These are phyloP conservation scores for Oenanthe sinensis DNA, from an alignment of 129 eudicot species.

Conservation along the genomic window DNA sequence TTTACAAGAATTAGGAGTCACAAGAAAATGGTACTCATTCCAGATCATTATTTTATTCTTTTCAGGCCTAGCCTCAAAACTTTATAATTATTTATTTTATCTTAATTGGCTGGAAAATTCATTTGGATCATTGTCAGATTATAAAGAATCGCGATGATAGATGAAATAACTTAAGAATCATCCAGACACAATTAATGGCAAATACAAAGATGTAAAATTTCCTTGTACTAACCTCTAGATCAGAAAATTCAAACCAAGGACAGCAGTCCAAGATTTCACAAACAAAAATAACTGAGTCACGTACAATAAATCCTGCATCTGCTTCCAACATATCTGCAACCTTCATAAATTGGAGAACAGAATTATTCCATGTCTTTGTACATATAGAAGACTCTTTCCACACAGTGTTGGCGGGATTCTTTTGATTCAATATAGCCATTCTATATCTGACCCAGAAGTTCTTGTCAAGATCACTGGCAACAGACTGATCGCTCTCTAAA, in stretches of 20 bases:
- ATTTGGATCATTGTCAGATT: not conserved
- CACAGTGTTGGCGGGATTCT: slow-evolving; percentile 79
- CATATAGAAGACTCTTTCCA: slow-evolving; percentile 99
- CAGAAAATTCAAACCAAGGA: slow-evolving; percentile 97
- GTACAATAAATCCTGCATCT: slow-evolving; percentile 90
- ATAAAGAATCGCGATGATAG: not conserved
- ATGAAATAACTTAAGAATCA: not conserved
- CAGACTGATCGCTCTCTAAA: slow-evolving; percentile 92
- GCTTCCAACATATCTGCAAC: slow-evolving; percentile 93
- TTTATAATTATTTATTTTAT: not conserved
- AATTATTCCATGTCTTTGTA: slow-evolving; percentile 97
- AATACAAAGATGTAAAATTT: not conserved
- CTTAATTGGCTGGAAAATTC: not conserved
- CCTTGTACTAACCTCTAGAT: slow-evolving; percentile 68
- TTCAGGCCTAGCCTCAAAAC: not conserved
- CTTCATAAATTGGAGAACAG: slow-evolving; percentile 98
- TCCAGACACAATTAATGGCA: not conserved
- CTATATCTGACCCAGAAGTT: slow-evolving; percentile 97
- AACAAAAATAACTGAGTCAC: slow-evolving; percentile 87
- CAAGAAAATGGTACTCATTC: not conserved
- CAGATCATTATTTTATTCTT: not conserved
- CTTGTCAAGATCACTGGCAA: slow-evolving; percentile 82
- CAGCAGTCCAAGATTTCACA: slow-evolving; percentile 98
- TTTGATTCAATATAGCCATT: slow-evolving; percentile 90
- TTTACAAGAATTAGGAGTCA: not conserved